These are phyloP conservation scores for Penicillium sp. DNA, from an alignment of 2,329 filamentous ascomycete species.

Conservation along the genomic window DNA sequence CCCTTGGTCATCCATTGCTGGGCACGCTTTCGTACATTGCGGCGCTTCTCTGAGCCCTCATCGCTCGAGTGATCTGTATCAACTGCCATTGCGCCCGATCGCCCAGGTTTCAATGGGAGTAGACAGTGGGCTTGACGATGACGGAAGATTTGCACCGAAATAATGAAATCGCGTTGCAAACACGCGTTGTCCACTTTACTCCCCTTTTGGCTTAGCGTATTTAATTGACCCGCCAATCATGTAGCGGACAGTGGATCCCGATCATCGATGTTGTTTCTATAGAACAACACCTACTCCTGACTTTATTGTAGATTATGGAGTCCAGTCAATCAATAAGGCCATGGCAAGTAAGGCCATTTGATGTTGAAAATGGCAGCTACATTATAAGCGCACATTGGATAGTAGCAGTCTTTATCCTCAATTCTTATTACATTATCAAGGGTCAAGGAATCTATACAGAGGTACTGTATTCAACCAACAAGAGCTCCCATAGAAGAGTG, in stretches of 20 bases:
- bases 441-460: too few species aligned
- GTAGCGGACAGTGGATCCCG: background rate
- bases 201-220: constrained; percentile 35
- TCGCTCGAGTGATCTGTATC: constrained; percentile 26
- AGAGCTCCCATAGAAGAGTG: too few species aligned
- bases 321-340: too few species aligned
- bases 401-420: too few species aligned
- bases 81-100: constrained; percentile 27
- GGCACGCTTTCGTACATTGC: constrained; percentile 44
- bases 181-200: constrained; percentile 44
- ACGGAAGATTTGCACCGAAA: constrained; percentile 17
- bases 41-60: constrained; percentile 23
- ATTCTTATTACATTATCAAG: too few species aligned
- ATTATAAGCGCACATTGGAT: too few species aligned
- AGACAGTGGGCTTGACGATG: constrained; percentile 8
- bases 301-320: too few species aligned
- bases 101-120: background rate
- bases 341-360: too few species aligned
- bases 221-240: constrained; percentile 4
- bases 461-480: too few species aligned
- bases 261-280: background rate
- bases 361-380: too few species aligned
- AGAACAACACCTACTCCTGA: too few species aligned
- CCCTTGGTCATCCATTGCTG: constrained; percentile 62
- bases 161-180: constrained; percentile 30